phyloP scores from a whole-genome alignment of 1,284 basidiomycete species.

The Fomes fomentarius region DNA sequence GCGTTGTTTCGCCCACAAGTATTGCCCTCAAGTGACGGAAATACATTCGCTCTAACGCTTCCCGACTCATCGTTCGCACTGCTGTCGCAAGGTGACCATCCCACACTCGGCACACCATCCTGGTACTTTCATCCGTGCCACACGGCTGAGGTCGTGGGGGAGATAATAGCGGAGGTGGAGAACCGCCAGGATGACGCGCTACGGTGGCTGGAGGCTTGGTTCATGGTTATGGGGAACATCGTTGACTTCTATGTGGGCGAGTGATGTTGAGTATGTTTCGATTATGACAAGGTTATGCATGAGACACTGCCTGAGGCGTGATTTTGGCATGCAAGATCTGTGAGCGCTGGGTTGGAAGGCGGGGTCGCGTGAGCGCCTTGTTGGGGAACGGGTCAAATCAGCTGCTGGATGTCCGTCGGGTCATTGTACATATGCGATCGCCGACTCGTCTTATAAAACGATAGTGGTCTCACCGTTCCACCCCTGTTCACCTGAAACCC shows the following conservation, averaged over 20 bases:
- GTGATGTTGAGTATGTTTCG: background rate
- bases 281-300: background rate
- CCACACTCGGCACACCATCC: constrained; percentile 66
- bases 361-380: constrained; percentile 10
- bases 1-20: constrained; percentile 57
- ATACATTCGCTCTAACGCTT: constrained; percentile 54
- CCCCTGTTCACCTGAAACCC: constrained; percentile 8
- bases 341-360: background rate
- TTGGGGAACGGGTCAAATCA: constrained; percentile 13
- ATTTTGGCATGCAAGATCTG: background rate
- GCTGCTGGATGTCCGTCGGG: constrained; percentile 9
- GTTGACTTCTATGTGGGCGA: constrained; percentile 44
- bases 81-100: constrained; percentile 84
- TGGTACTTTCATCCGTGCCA: constrained; percentile 89
- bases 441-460: constrained; percentile 22
- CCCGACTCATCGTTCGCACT: constrained; percentile 65
- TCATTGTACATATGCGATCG: constrained; percentile 10
- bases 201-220: constrained; percentile 73
- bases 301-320: no score
- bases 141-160: constrained; percentile 62
- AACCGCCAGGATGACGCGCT: constrained; percentile 34
- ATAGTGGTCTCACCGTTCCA: constrained; percentile 11
- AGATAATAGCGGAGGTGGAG: constrained; percentile 59
- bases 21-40: constrained; percentile 44
- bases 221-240: constrained; percentile 67